Percentiles rank a stretch among this genome's conserved stretches.
Conservation (phyloP, 441 rosid genomes). For the Erodium texanum region DNA sequence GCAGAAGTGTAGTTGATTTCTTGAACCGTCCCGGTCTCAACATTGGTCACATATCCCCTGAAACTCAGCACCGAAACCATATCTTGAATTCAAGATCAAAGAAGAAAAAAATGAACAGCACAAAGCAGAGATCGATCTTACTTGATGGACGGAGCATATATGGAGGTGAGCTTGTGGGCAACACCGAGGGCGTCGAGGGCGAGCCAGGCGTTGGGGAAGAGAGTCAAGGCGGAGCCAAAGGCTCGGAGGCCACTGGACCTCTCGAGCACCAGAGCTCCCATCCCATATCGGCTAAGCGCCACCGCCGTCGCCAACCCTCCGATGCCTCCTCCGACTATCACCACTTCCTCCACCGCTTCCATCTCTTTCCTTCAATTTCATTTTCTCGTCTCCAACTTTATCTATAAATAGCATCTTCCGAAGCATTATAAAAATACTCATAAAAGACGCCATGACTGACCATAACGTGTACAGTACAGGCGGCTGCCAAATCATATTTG, state of each 20-base stretch:
- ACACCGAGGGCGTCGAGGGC: slow-evolving; percentile 40
- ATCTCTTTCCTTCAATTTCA: not conserved
- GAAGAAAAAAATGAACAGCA: too few species aligned
- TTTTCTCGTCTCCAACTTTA: not conserved
- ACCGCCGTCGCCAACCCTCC: slow-evolving; percentile 35
- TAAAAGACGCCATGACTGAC: not conserved
- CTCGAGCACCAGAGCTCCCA: slow-evolving; percentile 28
- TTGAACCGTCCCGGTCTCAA: slow-evolving; percentile 21
- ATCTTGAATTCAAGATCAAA: too few species aligned
- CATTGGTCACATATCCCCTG: slow-evolving; percentile 24
- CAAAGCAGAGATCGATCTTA: too few species aligned
- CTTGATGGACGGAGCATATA: slow-evolving; percentile 21
- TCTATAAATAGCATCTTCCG: not conserved
- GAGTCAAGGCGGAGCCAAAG: slow-evolving; percentile 29
- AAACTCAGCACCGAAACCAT: not conserved
- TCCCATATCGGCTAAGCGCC: slow-evolving; percentile 33
- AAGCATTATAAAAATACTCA: not conserved
- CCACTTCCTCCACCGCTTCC: slow-evolving; percentile 26
- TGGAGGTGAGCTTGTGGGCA: slow-evolving; percentile 31
- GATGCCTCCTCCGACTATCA: slow-evolving; percentile 33
- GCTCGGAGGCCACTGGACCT: slow-evolving; percentile 22
- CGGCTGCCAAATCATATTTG: not conserved
- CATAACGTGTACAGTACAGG: not conserved
- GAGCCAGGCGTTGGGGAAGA: slow-evolving; percentile 34
- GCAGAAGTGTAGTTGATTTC: not conserved